phyloP scores from a whole-genome alignment of 495 filamentous ascomycete species.

The Neurospora intermedia region DNA sequence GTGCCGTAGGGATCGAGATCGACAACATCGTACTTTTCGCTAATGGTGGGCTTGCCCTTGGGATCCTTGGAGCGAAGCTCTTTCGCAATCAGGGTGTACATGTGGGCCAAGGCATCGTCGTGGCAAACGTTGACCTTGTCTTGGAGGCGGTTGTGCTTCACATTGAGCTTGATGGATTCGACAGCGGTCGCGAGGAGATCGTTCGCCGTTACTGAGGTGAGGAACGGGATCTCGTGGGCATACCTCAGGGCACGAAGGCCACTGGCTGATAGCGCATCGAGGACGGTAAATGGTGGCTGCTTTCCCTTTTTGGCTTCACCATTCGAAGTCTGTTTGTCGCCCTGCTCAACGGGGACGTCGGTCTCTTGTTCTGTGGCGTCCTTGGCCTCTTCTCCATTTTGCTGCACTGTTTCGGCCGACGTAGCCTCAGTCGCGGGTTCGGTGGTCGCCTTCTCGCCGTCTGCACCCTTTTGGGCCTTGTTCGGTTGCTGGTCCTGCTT shows the following conservation, averaged over 20 bases:
- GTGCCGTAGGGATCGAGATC: conserved; percentile 95
- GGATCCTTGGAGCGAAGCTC: conserved; percentile 23
- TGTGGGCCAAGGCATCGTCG: conserved; percentile 77
- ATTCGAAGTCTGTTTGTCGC: conserved; percentile 8
- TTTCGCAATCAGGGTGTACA: conserved; percentile 57
- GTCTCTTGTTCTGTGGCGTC: conserved; percentile 14
- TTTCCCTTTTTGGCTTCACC: conserved; percentile 13
- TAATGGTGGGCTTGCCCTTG: conserved; percentile 16
- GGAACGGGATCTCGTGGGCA: conserved; percentile 75
- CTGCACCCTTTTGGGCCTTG: conserved; percentile 13
- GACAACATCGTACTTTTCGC: conserved; percentile 73
- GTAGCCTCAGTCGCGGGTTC: conserved; percentile 1
- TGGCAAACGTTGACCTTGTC: conserved; percentile 60
- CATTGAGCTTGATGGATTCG: conserved; percentile 69
- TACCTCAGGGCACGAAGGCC: conserved; percentile 89
- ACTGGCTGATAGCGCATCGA: conserved; percentile 91
- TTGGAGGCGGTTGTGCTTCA: conserved; percentile 65
- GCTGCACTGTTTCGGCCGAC: conserved; percentile 1
- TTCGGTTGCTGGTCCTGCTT: conserved; percentile 17
- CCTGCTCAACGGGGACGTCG: neutral
- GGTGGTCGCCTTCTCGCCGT: neutral
- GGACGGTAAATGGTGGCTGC: conserved; percentile 53
- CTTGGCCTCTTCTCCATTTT: conserved; percentile 8
- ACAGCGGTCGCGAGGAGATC: conserved; percentile 73
- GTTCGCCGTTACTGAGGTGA: conserved; percentile 76